Evolutionary conservation across 352 stramenopile genomes (phyloP).

Genomic region (Achlya hypogyna): DNA sequence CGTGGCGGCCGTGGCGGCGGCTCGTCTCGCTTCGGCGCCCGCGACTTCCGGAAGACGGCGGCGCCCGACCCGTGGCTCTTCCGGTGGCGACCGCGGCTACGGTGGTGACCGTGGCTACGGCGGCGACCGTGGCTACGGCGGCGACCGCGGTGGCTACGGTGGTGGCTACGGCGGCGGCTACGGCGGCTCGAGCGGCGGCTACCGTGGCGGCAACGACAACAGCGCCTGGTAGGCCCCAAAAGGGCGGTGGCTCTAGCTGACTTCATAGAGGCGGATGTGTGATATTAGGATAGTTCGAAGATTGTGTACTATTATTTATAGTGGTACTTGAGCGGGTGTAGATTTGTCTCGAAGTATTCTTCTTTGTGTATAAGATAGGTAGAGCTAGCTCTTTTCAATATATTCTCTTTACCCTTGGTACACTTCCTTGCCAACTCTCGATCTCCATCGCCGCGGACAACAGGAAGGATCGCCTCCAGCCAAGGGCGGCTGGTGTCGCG

Average conservation of each 20-base stretch:
- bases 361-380: constrained; percentile 2
- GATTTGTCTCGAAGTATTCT: not conserved
- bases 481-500: too few relatives aligned
- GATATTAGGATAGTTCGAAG: not conserved
- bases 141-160: constrained; percentile 24
- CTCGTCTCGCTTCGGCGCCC: constrained; percentile 71
- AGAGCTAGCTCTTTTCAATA: constrained; percentile 14
- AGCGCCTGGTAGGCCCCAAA: constrained; percentile 67
- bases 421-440: too few relatives aligned
- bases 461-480: too few relatives aligned
- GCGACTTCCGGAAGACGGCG: constrained; percentile 77
- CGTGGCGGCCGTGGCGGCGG: constrained; percentile 39
- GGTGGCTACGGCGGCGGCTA: constrained; percentile 29
- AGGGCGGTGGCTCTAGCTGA: not conserved
- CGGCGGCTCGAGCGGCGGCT: constrained; percentile 31
- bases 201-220: constrained; percentile 56
- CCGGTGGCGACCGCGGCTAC: constrained; percentile 22
- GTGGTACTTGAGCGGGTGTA: not conserved
- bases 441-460: too few relatives aligned
- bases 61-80: constrained; percentile 1
- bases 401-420: too few relatives aligned
- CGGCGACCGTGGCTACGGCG: constrained; percentile 26
- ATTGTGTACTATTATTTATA: constrained; percentile 18
- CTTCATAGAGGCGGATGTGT: not conserved
- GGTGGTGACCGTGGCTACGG: constrained; percentile 22